phyloP scores from a whole-genome alignment of 1,139 yeast genomes.

The Yamadazyma oceani region DNA sequence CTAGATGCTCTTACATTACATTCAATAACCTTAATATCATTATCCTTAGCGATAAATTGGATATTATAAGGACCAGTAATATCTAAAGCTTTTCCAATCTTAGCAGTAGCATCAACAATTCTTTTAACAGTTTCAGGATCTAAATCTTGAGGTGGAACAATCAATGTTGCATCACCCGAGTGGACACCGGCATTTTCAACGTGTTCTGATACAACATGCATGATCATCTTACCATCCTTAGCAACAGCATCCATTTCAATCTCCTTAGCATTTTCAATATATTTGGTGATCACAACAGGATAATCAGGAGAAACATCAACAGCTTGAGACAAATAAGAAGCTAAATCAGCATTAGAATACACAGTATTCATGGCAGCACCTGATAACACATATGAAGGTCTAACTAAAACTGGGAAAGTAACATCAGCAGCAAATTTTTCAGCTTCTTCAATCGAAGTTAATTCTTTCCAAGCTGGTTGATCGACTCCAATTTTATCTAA shows the following conservation, averaged over 20 bases:
- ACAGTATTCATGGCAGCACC: constrained; percentile 99
- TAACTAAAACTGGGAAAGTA: constrained; percentile 91
- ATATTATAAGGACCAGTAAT: constrained; percentile 98
- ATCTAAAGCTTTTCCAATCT: constrained; percentile 92
- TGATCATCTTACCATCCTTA: constrained; percentile 85
- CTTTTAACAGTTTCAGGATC: constrained; percentile 89
- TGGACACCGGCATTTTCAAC: constrained; percentile 99
- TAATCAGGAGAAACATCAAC: constrained; percentile 97
- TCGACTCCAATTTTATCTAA: constrained; percentile 95
- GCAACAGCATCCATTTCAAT: constrained; percentile 99
- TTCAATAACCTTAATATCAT: constrained; percentile 92
- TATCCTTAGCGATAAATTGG: constrained; percentile 91
- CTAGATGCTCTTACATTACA: constrained; percentile 98
- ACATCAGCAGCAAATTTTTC: constrained; percentile 89
- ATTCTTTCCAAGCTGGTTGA: constrained; percentile 99
- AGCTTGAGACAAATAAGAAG: constrained; percentile 86
- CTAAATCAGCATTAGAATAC: constrained; percentile 85
- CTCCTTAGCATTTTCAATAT: constrained; percentile 96
- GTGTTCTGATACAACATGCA: constrained; percentile 98
- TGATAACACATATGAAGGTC: constrained; percentile 96
- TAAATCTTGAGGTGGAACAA: constrained; percentile 96
- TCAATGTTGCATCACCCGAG: constrained; percentile 97
- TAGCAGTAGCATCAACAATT: constrained; percentile 93
- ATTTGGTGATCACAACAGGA: constrained; percentile 97
- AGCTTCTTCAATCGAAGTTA: constrained; percentile 91